Evolutionary conservation across 192 early-diverging fungal species (phyloP), one percentile per base, ranked within the genome.

Genomic region (Coemansia furcata): DNA sequence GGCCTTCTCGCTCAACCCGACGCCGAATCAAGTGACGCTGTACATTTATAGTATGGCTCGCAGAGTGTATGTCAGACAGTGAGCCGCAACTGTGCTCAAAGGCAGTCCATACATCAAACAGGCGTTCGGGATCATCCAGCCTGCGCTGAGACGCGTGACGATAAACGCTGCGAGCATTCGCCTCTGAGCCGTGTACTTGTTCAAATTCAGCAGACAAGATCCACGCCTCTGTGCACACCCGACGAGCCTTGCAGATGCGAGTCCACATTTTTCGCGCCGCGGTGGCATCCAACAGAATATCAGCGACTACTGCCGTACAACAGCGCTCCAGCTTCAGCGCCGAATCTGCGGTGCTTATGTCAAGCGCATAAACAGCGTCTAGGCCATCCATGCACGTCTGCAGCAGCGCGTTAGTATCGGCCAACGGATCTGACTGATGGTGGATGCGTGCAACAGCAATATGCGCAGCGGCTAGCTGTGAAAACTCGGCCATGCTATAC

Each of bases 91-190:
- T 6, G 42, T 68, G 40, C 50, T 80, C 78, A 50, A 80, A 75
- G n/a, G 49, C 44, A 15, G 68, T 38, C 78, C 78, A 80, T 10
- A 60, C 58, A 35, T 69, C 67, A 66, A 75, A 80, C 52, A 80
- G 61, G 26, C 69, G 72, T 32, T 73, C 78, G 1, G 73, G 69
- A 37, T 71, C 66, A 46, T 80, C 78, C 7, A 80, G 73, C 50
- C 40, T 72, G 32, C 78, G 72, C 67, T 80, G 78, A 1, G 78
- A 57, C n/a, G 73, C 78, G 17, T 72, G 78, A 19, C 73, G 78
- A 46, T 69, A 80, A 6, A 80, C 66, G 30, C 63, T 68, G 32
- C 78, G 68, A 10, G 73, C 69, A 36, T 46, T 72, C 11, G 63
- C 39, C 12, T 26, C 59, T 0, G 78, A 59, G 4, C 69, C 78